Base-by-base conservation (phyloP, 83 land plant genomes). In the Picea abies region DNA sequence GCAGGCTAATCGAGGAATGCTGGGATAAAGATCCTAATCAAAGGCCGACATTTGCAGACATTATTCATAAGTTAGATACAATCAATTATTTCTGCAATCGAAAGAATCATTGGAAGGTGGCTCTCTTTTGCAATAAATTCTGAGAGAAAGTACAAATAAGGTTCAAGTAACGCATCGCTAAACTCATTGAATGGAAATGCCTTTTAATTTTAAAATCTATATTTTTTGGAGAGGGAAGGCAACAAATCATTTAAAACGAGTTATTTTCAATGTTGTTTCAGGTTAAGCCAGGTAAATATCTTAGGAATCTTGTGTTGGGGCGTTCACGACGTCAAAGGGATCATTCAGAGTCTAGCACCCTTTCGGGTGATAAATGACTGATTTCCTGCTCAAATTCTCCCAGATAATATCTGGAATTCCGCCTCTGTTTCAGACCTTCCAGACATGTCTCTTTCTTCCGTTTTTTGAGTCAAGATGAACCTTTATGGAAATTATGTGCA, bases 41-140 rank as follows among this genome's bases (percentile, higher is more conserved):
- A 23, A 87, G 94, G 73, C 94, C 94, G 77, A 87, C 94, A 62
- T 92, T 92, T 79, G 85, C 87, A 78, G 80, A 92, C 44, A 90
- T 92, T 63, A 87, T 92, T 65, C 84, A 79, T n/a, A 84, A 80
- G 3, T 86, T 92, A 32, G 83, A 86, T 63, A 25, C 29, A 3
- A 92, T 92, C 39, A 60, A 86, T 44, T 81, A 90, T 75, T 80
- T 62, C 14, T n/a, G 85, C 79, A 78, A 75, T 62, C 78, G 82
- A 37, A 92, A 85, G 83, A 83, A 79, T 60, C 88, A 88, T 39
- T 92, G 94, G 94, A 88, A 92, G 94, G 94, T 89, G 81, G 17
- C 20, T 82, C 69, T 35, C 52, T 81, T 71, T 67, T 72, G 76
- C 76, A 72, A 22, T 17, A 39, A 35, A 72, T 72, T 72, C 72